A percentile compares a stretch with the other conserved stretches of the same genome.
phyloP scores from a whole-genome alignment of 176 grass and related monocot genomes.

The Lolium rigidum region DNA sequence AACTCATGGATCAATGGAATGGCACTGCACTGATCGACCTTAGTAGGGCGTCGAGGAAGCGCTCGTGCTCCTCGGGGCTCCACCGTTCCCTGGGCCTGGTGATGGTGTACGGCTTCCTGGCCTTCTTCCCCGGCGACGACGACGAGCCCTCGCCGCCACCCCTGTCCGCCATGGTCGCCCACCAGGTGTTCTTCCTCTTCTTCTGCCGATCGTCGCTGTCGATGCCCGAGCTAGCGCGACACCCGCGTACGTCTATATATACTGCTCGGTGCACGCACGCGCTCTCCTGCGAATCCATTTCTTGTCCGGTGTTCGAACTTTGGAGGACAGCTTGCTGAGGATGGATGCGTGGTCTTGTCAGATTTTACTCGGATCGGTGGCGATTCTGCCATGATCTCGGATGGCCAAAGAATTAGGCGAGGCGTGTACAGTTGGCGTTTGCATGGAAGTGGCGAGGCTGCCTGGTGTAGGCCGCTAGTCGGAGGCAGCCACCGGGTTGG shows the following conservation, averaged over 20 bases:
- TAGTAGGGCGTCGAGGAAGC: too few species aligned
- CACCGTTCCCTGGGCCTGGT: neutral
- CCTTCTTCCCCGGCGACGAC: too few species aligned
- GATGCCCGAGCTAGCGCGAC: neutral
- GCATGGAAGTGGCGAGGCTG: constrained; percentile 36
- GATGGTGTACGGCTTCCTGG: too few species aligned
- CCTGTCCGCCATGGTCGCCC: constrained; percentile 3
- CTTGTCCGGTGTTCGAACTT: neutral
- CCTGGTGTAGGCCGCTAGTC: neutral
- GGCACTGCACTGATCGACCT: too few species aligned
- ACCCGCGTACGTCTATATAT: constrained; percentile 3
- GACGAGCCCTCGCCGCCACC: too few species aligned
- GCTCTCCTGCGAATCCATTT: neutral
- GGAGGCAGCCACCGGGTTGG: neutral
- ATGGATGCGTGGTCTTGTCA: neutral
- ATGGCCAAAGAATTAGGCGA: constrained; percentile 40
- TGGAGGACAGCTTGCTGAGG: neutral
- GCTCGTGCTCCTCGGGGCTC: too few species aligned
- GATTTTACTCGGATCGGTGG: neutral
- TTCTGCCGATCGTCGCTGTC: neutral
- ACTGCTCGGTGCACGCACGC: neutral
- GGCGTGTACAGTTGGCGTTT: constrained; percentile 33
- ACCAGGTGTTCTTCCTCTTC: neutral
- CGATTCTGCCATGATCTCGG: constrained; percentile 10
- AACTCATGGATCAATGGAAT: too few species aligned